A percentile compares a stretch with the other conserved stretches of the same genome.
Conservation (phyloP, 805 yeast genomes). For the Kuraishia hungarica region DNA sequence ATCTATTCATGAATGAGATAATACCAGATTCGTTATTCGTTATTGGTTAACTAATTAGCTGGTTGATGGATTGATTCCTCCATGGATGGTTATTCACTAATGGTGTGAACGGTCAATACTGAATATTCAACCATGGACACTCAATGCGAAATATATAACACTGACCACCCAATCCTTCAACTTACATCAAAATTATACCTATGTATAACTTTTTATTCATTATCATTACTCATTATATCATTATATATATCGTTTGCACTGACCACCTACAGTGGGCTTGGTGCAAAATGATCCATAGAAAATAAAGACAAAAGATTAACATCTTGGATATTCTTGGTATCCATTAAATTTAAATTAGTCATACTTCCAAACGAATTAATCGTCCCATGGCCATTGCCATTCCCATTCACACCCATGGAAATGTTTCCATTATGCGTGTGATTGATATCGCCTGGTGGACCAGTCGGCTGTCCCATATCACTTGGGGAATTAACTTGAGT, state of each 20-base stretch:
- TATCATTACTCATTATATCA: background rate
- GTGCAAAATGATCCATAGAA: background rate
- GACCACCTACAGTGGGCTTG: background rate
- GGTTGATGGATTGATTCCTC: no score
- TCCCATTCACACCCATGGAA: background rate
- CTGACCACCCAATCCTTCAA: no score
- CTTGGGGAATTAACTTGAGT: background rate
- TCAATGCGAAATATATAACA: no score
- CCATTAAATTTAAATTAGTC: constrained; percentile 9
- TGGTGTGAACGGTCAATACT: no score
- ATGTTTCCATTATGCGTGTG: background rate
- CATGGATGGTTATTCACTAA: no score
- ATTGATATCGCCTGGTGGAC: background rate
- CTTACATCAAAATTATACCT: no score
- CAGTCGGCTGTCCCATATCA: background rate
- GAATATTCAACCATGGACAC: no score
- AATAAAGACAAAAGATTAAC: constrained; percentile 1
- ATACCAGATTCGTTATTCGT: no score
- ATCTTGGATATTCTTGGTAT: constrained; percentile 8
- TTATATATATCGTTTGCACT: background rate
- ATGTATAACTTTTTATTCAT: no score
- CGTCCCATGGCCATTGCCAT: background rate
- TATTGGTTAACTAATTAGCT: no score
- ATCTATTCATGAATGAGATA: no score
- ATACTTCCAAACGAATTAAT: background rate